Evolutionary conservation across 441 rosid genomes (phyloP).

Genomic region (Erodium moschatum): DNA sequence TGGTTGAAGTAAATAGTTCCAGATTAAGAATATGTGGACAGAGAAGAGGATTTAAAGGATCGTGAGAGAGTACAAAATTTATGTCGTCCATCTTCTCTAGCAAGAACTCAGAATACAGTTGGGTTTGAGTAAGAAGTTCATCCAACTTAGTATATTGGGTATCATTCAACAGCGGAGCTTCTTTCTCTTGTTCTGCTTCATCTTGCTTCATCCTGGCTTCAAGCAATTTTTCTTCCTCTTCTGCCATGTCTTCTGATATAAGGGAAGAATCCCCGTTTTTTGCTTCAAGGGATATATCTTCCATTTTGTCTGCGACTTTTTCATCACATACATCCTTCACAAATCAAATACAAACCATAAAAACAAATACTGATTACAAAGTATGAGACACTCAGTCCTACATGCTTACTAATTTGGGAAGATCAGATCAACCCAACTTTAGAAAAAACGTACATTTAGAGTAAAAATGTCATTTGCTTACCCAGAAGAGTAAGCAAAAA

Average conservation of each 20-base stretch:
- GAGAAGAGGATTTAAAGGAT: conserved; percentile 6
- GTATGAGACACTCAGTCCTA: neutral
- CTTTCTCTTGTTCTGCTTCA: conserved; percentile 24
- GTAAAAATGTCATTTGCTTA: too few species aligned
- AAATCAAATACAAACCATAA: neutral
- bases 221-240: conserved; percentile 59
- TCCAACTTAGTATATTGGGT: conserved; percentile 58
- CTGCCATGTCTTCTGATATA: conserved; percentile 43
- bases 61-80: conserved; percentile 37
- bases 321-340: conserved; percentile 45
- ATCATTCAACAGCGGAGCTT: conserved; percentile 38
- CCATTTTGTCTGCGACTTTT: conserved; percentile 24
- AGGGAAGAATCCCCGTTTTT: conserved; percentile 47
- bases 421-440: neutral
- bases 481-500: neutral
- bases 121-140: conserved; percentile 78
- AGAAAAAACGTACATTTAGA: neutral
- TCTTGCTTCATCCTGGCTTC: conserved; percentile 44
- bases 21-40: conserved; percentile 3
- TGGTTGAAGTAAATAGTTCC: conserved; percentile 3
- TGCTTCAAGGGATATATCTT: conserved; percentile 25
- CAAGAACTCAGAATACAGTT: conserved; percentile 69
- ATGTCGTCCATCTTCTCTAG: conserved; percentile 87
- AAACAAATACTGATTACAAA: neutral
- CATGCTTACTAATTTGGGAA: neutral